These are phyloP conservation scores for Hibiscus syriacus DNA, from an alignment of 345 rosid genomes.

Conservation along the genomic window DNA sequence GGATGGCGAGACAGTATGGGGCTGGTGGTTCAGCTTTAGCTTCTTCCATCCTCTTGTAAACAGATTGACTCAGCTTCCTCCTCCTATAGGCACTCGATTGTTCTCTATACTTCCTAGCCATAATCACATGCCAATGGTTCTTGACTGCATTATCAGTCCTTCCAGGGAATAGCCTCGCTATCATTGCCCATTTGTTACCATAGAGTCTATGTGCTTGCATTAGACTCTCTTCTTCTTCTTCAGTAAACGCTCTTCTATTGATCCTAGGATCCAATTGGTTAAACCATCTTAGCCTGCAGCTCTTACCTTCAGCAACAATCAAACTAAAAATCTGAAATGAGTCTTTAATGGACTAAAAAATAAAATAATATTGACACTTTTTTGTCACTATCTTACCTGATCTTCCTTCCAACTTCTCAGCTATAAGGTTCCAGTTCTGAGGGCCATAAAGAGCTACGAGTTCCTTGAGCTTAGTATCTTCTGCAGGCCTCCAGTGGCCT, in stretches of 20 bases:
- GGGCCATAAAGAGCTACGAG: constrained; percentile 92
- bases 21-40: constrained; percentile 12
- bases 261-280: constrained; percentile 97
- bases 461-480: constrained; percentile 84
- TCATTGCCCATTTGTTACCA: constrained; percentile 99
- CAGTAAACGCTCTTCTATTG: constrained; percentile 77
- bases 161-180: constrained; percentile 92
- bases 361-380: not conserved
- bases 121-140: constrained; percentile 98
- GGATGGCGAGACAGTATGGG: constrained; percentile 17
- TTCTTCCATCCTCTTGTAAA: constrained; percentile 26
- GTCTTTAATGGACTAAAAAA: not conserved
- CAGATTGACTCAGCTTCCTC: constrained; percentile 45
- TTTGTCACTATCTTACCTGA: constrained; percentile 48
- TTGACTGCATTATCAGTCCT: constrained; percentile 98
- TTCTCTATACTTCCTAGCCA: constrained; percentile 93
- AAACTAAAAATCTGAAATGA: not conserved
- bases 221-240: constrained; percentile 93
- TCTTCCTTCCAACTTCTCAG: constrained; percentile 88
- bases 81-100: constrained; percentile 75
- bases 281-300: constrained; percentile 95
- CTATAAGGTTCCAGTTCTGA: constrained; percentile 97
- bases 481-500: constrained; percentile 98
- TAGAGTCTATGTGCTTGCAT: constrained; percentile 91
- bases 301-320: constrained; percentile 49